Base-by-base conservation (phyloP, 345 rosid genomes). In the Dipteronia dyeriana region DNA sequence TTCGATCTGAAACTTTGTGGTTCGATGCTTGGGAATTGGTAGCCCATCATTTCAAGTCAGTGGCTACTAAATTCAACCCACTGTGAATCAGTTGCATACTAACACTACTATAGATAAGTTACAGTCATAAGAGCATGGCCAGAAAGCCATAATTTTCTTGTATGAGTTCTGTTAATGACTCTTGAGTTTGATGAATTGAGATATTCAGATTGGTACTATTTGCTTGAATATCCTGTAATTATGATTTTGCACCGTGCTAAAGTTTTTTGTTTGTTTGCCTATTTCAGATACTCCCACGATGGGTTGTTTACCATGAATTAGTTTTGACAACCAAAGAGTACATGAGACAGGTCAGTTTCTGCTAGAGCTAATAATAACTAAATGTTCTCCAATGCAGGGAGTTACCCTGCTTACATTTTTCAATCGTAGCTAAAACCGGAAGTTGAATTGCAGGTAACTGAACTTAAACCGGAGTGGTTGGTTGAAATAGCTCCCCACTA, bases 401-500 rank as follows among this genome's bases (percentile, higher is more conserved):
- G 16, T 54, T 54, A 62, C 54, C 54, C 73, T 47, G 69, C 60
- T 31, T 51, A 34, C 6, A 11, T 14, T 34, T 62, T 78, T 39
- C 9, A 11, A 5, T 79, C 47, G 26, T 80, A 45, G 39, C 80
- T 75, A 61, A 81, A 75, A 75, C 69, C 60, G 81, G 77, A 65
- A 17, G 22, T 41, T 78, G 26, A 67, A 82, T 84, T 86, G 83
- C 88, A 96, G 98, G 97, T 92, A 45, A 91, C 97, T 14, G 98
- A 97, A 79, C 90, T 94, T 79, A 97, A 92, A 83, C 99, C 99
- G 6, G 99, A 97, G 56, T 97, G 99, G 98, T 86, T 97, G 85
- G 92, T 94, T 64, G 99, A 97, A 85, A 90, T 94, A 82, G 98
- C 97, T 19, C 99, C 98, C 1, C 98, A 97, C 75, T 97, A 83